phyloP scores from a whole-genome alignment of 768 basidiomycete genomes.

The Baorangia bicolor region DNA sequence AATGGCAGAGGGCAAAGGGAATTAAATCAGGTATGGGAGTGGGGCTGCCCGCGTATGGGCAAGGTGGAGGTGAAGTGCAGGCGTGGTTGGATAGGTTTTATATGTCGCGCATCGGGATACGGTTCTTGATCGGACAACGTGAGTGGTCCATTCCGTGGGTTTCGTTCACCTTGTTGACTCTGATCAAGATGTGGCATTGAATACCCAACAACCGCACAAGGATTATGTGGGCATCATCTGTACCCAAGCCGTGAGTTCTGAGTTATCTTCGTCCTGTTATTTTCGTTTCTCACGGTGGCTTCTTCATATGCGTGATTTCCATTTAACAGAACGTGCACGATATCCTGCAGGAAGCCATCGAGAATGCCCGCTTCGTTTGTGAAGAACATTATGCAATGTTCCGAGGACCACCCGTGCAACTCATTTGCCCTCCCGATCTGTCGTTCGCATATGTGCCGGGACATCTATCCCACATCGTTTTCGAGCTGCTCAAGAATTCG shows the following conservation, averaged over 20 bases:
- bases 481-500: slow-evolving; percentile 97
- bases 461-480: slow-evolving; percentile 93
- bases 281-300: background rate
- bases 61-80: slow-evolving; percentile 85
- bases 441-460: slow-evolving; percentile 94
- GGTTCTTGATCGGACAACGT: slow-evolving; percentile 97
- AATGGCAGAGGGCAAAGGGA: slow-evolving; percentile 74
- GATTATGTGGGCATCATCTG: slow-evolving; percentile 98
- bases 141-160: slow-evolving; percentile 25
- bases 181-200: slow-evolving; percentile 80
- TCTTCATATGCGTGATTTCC: background rate
- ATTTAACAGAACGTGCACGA: slow-evolving; percentile 80
- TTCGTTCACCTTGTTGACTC: background rate
- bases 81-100: slow-evolving; percentile 98
- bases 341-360: slow-evolving; percentile 95
- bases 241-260: slow-evolving; percentile 71
- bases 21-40: slow-evolving; percentile 27
- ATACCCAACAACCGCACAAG: slow-evolving; percentile 82
- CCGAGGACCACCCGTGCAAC: slow-evolving; percentile 92
- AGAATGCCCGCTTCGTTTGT: slow-evolving; percentile 92
- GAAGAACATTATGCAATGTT: slow-evolving; percentile 97
- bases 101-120: slow-evolving; percentile 91
- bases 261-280: background rate
- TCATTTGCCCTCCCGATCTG: slow-evolving; percentile 87
- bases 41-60: slow-evolving; percentile 37